These are phyloP conservation scores for Beauveria pseudobassiana DNA, from an alignment of 2,329 filamentous ascomycete genomes.

Conservation along the genomic window DNA sequence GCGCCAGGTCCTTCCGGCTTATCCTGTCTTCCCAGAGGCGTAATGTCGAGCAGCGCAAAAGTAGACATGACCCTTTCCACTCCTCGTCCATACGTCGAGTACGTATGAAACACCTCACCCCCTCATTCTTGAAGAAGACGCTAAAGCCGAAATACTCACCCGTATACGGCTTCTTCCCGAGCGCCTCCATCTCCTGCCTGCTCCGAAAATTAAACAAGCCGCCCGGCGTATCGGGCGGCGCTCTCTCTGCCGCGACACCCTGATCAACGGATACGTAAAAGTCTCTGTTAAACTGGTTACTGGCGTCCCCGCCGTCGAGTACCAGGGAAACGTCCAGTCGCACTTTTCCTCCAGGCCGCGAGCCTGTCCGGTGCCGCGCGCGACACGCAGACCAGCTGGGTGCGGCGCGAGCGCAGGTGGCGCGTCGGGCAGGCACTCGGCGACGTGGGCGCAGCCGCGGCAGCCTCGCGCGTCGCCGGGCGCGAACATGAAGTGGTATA, in stretches of 20 bases:
- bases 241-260: background rate
- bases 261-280: slow-evolving; percentile 28
- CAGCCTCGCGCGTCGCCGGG: slow-evolving; percentile 28
- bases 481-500: slow-evolving; percentile 41
- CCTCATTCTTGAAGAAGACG: slow-evolving; percentile 23
- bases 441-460: slow-evolving; percentile 30
- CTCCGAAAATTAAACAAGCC: slow-evolving; percentile 20
- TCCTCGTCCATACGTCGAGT: slow-evolving; percentile 27
- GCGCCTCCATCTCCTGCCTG: slow-evolving; percentile 19
- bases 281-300: slow-evolving; percentile 32
- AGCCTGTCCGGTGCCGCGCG: slow-evolving; percentile 30
- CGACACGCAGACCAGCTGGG: slow-evolving; percentile 31
- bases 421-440: slow-evolving; percentile 30
- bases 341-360: slow-evolving; percentile 28
- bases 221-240: slow-evolving; percentile 17
- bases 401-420: slow-evolving; percentile 30
- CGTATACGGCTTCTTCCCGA: slow-evolving; percentile 21
- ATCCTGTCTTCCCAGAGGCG: slow-evolving; percentile 27
- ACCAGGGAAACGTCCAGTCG: slow-evolving; percentile 35
- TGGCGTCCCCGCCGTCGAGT: slow-evolving; percentile 22
- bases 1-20: slow-evolving; percentile 18
- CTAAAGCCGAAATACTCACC: slow-evolving; percentile 31
- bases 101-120: slow-evolving; percentile 29
- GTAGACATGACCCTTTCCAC: slow-evolving; percentile 24
- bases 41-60: slow-evolving; percentile 26